Evolutionary conservation across 768 basidiomycete genomes (phyloP), one percentile per base, ranked within the genome.

Genomic region (Cystofilobasidium capitatum): DNA sequence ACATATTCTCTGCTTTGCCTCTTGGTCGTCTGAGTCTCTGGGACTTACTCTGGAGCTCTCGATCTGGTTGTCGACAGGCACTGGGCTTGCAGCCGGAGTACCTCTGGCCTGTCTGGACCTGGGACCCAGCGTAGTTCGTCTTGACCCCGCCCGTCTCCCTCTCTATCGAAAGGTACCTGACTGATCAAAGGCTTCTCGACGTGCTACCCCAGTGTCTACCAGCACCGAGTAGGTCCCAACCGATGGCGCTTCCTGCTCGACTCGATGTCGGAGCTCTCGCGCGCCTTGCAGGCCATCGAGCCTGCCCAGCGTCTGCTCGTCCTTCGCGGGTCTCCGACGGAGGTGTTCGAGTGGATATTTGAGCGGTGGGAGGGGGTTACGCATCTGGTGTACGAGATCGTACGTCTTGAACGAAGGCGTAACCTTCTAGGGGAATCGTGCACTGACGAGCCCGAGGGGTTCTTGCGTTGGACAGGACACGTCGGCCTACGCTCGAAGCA

Each of bases 341-440:
- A 72, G 44, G 72, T 78, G 1, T 65, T 78, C 37, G 73, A 74
- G 7, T 64, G 72, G 33, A 45, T 78, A 16, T 76, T 73, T 67
- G 71, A 74, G 44, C 70, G 73, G 22, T 79, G 78, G 78, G 75
- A 66, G 40, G 63, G 75, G 20, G 75, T 79, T 22, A 78, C 78
- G 8, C 77, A 79, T 71, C 55, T 79, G 24, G 73, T 74, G 4
- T 71, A 36, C 54, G 54, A 60, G 67, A 69, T 61, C n/a, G 64
- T 36, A 59, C 64, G 71, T 71, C 54, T 60, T 29, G 14, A 39
- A 49, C 44, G 39, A 44, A 26, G 31, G 3, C 22, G 20, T 9
- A 35, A 2, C 9, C 29, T 35, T 62, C 36, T 35, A 37, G n/a
- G n/a, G 42, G 35, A 22, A 17, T 4, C n/a, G 5, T 49, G 16